Conservation (phyloP, 1,284 basidiomycete genomes). For the Kalmanozyma brasiliensis region DNA sequence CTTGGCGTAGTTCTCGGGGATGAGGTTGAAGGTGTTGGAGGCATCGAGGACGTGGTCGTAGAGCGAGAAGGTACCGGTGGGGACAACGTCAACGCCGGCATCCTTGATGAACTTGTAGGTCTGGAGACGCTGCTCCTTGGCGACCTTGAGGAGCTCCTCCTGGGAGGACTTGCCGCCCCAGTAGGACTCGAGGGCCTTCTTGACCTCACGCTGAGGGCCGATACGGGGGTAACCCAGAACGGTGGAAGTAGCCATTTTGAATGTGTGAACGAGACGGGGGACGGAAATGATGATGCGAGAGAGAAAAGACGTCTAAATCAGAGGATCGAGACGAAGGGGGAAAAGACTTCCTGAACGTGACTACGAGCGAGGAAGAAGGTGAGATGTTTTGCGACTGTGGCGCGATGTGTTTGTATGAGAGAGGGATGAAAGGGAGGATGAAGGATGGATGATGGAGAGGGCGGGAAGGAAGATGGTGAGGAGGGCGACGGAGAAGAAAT, state of each 20-base stretch:
- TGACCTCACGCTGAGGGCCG: constrained; percentile 94
- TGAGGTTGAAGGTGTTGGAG: constrained; percentile 94
- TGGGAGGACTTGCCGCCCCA: constrained; percentile 93
- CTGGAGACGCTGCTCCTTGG: constrained; percentile 87
- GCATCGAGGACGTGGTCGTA: constrained; percentile 99
- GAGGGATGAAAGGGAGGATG: constrained; percentile 5
- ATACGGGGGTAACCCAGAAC: constrained; percentile 95
- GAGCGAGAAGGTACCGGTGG: constrained; percentile 96
- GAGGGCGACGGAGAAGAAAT: constrained; percentile 24
- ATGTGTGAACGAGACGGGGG: constrained; percentile 16
- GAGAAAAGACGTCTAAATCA: constrained; percentile 10
- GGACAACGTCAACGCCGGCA: constrained; percentile 88
- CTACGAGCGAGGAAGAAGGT: constrained; percentile 25
- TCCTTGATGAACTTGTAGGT: constrained; percentile 91
- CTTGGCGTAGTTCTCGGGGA: constrained; percentile 91
- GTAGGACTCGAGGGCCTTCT: constrained; percentile 85
- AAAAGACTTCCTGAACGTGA: constrained; percentile 16
- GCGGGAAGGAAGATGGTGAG: constrained; percentile 3
- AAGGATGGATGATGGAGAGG: constrained; percentile 18
- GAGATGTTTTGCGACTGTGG: background rate
- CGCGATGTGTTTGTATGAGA: background rate
- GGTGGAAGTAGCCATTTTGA: constrained; percentile 47
- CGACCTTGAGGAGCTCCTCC: constrained; percentile 87
- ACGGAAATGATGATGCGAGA: constrained; percentile 12
- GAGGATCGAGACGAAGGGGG: constrained; percentile 8